A percentile compares a stretch with the other conserved stretches of the same genome.
Conservation (phyloP, 73 alveolate genomes). For the Tetrahymena malaccensis region DNA sequence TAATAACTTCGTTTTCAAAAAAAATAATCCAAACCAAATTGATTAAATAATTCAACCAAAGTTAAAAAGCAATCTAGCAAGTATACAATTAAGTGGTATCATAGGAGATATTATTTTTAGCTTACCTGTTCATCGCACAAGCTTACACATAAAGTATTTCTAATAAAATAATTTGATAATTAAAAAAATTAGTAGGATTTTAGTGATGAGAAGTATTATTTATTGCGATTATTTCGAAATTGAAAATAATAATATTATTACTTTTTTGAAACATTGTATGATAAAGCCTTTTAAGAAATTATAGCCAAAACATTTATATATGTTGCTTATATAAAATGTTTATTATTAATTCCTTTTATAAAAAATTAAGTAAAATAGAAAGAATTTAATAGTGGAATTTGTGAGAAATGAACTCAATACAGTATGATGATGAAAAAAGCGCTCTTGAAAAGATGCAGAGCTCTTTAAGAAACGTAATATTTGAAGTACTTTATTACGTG, state of each 20-base stretch:
- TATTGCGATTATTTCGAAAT: too few species aligned
- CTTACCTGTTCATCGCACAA: not conserved
- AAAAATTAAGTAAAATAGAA: not conserved
- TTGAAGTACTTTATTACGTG: constrained; percentile 18
- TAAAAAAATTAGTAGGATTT: not conserved
- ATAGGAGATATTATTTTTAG: not conserved
- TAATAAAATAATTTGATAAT: too few species aligned
- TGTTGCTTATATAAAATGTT: too few species aligned
- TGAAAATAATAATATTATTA: too few species aligned
- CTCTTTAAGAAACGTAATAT: constrained; percentile 15
- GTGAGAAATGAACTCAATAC: not conserved
- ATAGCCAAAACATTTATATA: not conserved
- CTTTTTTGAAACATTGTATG: too few species aligned
- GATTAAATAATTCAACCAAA: not conserved
- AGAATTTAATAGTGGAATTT: not conserved
- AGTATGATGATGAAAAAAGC: constrained; percentile 36
- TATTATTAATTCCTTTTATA: not conserved
- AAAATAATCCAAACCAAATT: not conserved
- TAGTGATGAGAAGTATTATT: too few species aligned
- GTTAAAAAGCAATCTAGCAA: not conserved
- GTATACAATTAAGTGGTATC: not conserved
- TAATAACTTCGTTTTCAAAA: not conserved
- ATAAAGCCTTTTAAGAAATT: too few species aligned
- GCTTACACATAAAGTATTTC: not conserved
- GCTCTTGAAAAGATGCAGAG: constrained; percentile 34